Base-by-base conservation (phyloP, 495 filamentous ascomycete species). In the Tuber brumale region DNA sequence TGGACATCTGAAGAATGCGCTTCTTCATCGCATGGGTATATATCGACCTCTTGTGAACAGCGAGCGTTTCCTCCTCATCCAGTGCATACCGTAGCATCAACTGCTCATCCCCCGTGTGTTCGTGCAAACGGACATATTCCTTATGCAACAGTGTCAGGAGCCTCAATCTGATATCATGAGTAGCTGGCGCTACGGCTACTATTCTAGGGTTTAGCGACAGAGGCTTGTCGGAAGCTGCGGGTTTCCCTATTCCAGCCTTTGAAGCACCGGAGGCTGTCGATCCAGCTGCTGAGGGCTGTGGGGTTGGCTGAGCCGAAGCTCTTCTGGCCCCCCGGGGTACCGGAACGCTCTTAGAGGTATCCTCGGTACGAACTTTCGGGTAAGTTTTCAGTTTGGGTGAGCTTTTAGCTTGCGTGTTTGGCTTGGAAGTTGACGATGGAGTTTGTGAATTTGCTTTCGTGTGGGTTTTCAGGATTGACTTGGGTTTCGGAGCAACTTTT, bases 11-110 rank as follows among this genome's bases (percentile, higher is more conserved):
- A 73, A 91, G 85, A 76, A 97, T 93, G 35, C 89, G 89, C 77
- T 92, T 90, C 80, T 92, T 95, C 82, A 98, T 89, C 14, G 93
- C 84, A 81, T 95, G 95, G 5, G 86, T 85, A 80, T 99, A 98
- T 77, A 97, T 89, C 31, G 85, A 79, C 0, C 87, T 85, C 74
- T 89, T 89, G 19, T 90, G 88, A 12, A 84, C 88, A 1, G 94
- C 94, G 41, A 90, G 84, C 73, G 89, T 90, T 81, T 97, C 90
- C 84, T 99, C 95, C 73, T 94, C 90, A 77, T 97, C 93, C 3
- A 97, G 85, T 3, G 93, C 91, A 83, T 92, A 88, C 57, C 88
- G 88, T 12, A 97, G 89, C 37, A 98, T 85, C 75, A 93, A 90
- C 78, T 93, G 89, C 0, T 89, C 83, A 3, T 85, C 87, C 51